Evolutionary conservation across 805 yeast genomes (phyloP).

Genomic region (Dipodascopsis uninucleata): DNA sequence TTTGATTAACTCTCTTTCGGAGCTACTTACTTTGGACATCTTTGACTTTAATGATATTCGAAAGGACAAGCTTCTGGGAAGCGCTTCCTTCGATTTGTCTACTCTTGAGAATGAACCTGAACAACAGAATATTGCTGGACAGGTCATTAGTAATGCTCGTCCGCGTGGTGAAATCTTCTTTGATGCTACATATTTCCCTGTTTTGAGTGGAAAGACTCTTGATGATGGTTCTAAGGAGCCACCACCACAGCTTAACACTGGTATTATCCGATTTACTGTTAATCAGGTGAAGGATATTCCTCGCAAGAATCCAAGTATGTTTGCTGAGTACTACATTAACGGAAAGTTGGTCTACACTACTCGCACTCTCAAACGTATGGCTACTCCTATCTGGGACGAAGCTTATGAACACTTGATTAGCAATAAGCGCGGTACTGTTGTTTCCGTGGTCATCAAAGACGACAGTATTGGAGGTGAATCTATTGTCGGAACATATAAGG

Average conservation of each 20-base stretch:
- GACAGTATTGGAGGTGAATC: conserved; percentile 57
- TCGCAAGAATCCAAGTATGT: conserved; percentile 49
- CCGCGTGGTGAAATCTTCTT: conserved; percentile 71
- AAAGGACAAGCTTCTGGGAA: conserved; percentile 77
- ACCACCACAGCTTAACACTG: conserved; percentile 91
- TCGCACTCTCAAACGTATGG: conserved; percentile 53
- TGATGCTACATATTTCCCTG: conserved; percentile 73
- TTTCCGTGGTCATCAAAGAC: conserved; percentile 64
- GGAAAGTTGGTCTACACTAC: conserved; percentile 59
- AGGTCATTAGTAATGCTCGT: conserved; percentile 76
- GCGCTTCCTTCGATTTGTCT: conserved; percentile 68
- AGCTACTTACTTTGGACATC: conserved; percentile 70
- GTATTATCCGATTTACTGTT: conserved; percentile 71
- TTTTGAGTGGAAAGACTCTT: conserved; percentile 47
- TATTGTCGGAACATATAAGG: conserved; percentile 51
- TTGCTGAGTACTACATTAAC: conserved; percentile 67
- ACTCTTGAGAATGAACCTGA: conserved; percentile 49
- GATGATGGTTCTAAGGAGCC: conserved; percentile 82
- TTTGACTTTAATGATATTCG: conserved; percentile 75
- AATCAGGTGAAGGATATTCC: conserved; percentile 55
- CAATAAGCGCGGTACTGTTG: conserved; percentile 67
- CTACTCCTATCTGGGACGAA: conserved; percentile 64
- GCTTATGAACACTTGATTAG: conserved; percentile 64
- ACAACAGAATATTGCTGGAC: conserved; percentile 48
- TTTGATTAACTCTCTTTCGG: conserved; percentile 70